phyloP scores from a whole-genome alignment of 371 early-diverging fungal genomes.

The Parasitella parasitica region DNA sequence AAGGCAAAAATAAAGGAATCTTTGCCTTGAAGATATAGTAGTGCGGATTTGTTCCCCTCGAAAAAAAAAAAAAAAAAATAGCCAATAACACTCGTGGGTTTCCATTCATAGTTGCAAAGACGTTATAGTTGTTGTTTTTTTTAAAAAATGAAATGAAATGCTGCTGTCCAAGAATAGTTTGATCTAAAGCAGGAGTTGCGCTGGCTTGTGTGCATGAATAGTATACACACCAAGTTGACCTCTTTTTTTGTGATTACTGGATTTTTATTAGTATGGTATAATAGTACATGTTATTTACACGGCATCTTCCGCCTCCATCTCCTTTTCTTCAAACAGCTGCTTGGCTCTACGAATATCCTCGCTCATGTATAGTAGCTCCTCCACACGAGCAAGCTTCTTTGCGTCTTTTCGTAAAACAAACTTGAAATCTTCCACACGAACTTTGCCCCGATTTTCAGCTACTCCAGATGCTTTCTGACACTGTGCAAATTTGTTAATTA shows the following conservation, averaged over 20 bases:
- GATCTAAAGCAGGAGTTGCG: too few relatives aligned
- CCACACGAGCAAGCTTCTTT: constrained; percentile 95
- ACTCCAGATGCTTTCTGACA: constrained; percentile 74
- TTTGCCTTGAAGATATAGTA: neutral
- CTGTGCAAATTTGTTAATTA: constrained; percentile 31
- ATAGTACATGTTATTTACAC: neutral
- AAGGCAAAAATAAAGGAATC: neutral
- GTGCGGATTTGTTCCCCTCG: too few relatives aligned
- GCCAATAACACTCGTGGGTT: too few relatives aligned
- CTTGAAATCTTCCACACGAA: constrained; percentile 93
- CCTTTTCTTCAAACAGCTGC: constrained; percentile 62
- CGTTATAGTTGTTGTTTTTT: too few relatives aligned
- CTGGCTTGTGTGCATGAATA: too few relatives aligned
- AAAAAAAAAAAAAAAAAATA: too few relatives aligned
- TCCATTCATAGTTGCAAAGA: too few relatives aligned
- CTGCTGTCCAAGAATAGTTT: too few relatives aligned
- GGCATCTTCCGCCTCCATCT: constrained; percentile 48
- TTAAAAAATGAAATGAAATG: too few relatives aligned
- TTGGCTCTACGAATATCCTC: constrained; percentile 94
- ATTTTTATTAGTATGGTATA: neutral
- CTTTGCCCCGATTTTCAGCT: constrained; percentile 68
- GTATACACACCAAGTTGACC: too few relatives aligned
- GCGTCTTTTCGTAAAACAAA: constrained; percentile 91
- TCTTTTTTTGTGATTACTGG: too few relatives aligned
- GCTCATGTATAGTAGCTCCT: constrained; percentile 92